Percentiles rank a stretch among this genome's conserved stretches.
phyloP scores from a whole-genome alignment of 2,329 filamentous ascomycete species.

The Epichloe festucae region DNA sequence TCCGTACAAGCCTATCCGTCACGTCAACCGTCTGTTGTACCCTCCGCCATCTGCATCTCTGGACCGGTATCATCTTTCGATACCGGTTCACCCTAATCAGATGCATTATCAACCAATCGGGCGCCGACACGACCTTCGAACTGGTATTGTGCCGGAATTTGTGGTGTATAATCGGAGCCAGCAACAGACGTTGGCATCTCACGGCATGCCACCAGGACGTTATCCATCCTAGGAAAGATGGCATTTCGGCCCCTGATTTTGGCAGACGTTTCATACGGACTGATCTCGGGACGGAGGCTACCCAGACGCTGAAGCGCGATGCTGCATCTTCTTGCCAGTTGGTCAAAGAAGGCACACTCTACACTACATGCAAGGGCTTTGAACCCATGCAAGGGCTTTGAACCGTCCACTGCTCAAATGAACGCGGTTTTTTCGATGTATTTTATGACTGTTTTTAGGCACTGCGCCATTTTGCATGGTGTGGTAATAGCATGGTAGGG shows the following conservation, averaged over 20 bases:
- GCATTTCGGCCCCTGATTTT: constrained; percentile 6
- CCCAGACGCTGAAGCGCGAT: background rate
- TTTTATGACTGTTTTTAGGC: constrained; percentile 9
- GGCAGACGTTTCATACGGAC: background rate
- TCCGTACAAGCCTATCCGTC: constrained; percentile 81
- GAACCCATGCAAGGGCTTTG: background rate
- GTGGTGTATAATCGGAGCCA: constrained; percentile 22
- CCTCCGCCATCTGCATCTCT: constrained; percentile 72
- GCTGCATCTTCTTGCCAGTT: background rate
- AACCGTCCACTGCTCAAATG: background rate
- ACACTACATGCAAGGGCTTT: background rate
- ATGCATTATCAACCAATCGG: constrained; percentile 77
- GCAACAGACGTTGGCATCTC: constrained; percentile 14
- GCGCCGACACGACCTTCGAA: constrained; percentile 52
- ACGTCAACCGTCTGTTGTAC: constrained; percentile 82
- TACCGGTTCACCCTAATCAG: constrained; percentile 49
- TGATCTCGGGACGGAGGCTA: background rate
- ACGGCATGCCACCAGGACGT: constrained; percentile 18
- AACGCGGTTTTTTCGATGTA: constrained; percentile 1
- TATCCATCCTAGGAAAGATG: constrained; percentile 23
- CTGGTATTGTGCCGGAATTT: constrained; percentile 59
- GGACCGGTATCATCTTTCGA: constrained; percentile 53
- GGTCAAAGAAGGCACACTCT: too few species aligned
- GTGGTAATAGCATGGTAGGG: constrained; percentile 12
- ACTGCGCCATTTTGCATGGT: constrained; percentile 11